Evolutionary conservation across 257 asterid species (phyloP).

Genomic region (Henckelia pumila): DNA sequence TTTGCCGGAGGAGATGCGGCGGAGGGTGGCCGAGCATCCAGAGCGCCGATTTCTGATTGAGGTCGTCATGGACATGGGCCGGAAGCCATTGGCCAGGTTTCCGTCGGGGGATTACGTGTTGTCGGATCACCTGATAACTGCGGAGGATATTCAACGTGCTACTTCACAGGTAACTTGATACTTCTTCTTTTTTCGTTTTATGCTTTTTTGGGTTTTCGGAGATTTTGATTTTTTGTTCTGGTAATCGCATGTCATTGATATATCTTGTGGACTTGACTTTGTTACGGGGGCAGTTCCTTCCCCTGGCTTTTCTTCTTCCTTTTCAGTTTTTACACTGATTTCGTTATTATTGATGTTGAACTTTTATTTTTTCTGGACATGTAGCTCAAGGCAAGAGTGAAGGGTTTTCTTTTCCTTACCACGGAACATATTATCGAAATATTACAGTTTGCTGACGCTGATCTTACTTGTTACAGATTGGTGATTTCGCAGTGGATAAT

Average conservation of each 20-base stretch:
- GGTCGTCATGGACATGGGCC: conserved; percentile 94
- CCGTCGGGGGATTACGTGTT: conserved; percentile 87
- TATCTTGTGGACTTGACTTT: too few relatives aligned
- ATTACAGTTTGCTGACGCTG: conserved; percentile 8
- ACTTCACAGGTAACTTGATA: conserved; percentile 53
- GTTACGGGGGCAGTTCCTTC: too few relatives aligned
- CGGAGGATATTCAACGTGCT: conserved; percentile 68
- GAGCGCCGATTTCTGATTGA: conserved; percentile 77
- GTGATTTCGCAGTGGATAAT: conserved; percentile 92
- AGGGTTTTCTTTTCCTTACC: too few relatives aligned
- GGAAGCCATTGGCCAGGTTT: conserved; percentile 89
- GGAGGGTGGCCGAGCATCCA: conserved; percentile 60
- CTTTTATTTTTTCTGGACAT: not conserved
- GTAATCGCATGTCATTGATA: not conserved
- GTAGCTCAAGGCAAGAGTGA: not conserved
- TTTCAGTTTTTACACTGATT: not conserved
- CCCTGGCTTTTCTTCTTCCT: too few relatives aligned
- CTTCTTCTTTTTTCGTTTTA: not conserved
- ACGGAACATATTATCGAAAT: not conserved
- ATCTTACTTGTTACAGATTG: conserved; percentile 54
- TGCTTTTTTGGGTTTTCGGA: not conserved
- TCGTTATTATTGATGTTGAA: not conserved
- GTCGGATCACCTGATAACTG: conserved; percentile 64
- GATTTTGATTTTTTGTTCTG: not conserved
- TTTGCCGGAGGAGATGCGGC: conserved; percentile 86